Evolutionary conservation across 371 early-diverging fungal genomes (phyloP).

Genomic region (Smittium culicis): DNA sequence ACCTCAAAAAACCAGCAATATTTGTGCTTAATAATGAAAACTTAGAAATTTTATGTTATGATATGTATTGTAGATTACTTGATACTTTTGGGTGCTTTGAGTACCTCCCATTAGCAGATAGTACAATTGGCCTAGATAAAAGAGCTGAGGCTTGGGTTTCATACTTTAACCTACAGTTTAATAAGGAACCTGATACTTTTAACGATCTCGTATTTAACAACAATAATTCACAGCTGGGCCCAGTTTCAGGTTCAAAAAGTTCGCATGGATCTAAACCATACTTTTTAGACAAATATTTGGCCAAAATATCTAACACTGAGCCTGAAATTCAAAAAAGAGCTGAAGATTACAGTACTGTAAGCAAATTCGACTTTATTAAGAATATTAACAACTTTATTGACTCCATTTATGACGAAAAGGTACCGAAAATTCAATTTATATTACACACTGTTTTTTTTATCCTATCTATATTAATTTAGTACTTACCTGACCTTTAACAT

Average conservation of each 20-base stretch:
- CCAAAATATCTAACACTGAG: background rate
- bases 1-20: background rate
- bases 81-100: background rate
- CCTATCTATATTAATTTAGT: too few species aligned
- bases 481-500: too few species aligned
- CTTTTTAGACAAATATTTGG: constrained; percentile 3
- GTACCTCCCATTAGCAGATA: background rate
- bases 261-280: background rate
- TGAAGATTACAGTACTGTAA: background rate
- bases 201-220: background rate
- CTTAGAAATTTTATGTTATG: background rate
- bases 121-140: background rate
- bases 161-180: background rate
- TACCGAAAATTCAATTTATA: too few species aligned
- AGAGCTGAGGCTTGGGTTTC: background rate
- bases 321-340: background rate
- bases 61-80: constrained; percentile 6
- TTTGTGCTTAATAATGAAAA: background rate
- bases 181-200: background rate
- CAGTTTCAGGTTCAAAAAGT: background rate
- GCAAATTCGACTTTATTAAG: background rate
- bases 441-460: too few species aligned
- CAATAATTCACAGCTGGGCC: background rate
- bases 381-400: background rate
- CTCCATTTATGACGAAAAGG: background rate